These are phyloP conservation scores for Purshia tridentata DNA, from an alignment of 306 rosid genomes.

Conservation along the genomic window DNA sequence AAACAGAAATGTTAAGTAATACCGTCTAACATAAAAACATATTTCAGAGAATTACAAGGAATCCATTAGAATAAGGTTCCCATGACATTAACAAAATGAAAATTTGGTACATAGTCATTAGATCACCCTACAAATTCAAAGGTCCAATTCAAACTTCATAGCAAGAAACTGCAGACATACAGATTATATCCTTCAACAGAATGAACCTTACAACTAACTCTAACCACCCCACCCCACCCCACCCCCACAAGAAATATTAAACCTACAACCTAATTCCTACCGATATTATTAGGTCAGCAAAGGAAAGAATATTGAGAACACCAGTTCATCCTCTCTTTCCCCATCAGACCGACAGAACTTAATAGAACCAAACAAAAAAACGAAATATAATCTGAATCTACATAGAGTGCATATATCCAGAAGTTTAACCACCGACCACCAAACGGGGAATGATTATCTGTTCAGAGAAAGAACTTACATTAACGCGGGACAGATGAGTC, in stretches of 20 bases:
- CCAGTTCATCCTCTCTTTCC: slow-evolving; percentile 27
- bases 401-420: slow-evolving; percentile 27
- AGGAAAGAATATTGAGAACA: slow-evolving; percentile 15
- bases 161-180: slow-evolving; percentile 13
- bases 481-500: slow-evolving; percentile 36
- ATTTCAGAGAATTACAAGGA: not conserved
- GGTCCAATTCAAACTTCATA: slow-evolving; percentile 22
- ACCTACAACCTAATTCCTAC: slow-evolving; percentile 21
- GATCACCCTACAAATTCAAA: slow-evolving; percentile 15
- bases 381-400: slow-evolving; percentile 23
- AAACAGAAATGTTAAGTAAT: not conserved
- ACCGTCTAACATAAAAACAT: not conserved
- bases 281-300: slow-evolving; percentile 13
- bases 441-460: slow-evolving; percentile 9
- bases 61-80: not conserved
- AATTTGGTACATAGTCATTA: slow-evolving; percentile 7
- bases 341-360: not conserved
- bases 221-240: slow-evolving; percentile 11
- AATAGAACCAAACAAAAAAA: slow-evolving; percentile 5
- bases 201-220: slow-evolving; percentile 16
- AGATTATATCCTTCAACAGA: slow-evolving; percentile 3
- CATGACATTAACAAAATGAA: slow-evolving; percentile 5
- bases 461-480: slow-evolving; percentile 39
- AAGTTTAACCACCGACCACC: not conserved
- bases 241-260: not conserved